Evolutionary conservation across 495 filamentous ascomycete species (phyloP), one percentile per base, ranked within the genome.

Genomic region (Choiromyces venosus): DNA sequence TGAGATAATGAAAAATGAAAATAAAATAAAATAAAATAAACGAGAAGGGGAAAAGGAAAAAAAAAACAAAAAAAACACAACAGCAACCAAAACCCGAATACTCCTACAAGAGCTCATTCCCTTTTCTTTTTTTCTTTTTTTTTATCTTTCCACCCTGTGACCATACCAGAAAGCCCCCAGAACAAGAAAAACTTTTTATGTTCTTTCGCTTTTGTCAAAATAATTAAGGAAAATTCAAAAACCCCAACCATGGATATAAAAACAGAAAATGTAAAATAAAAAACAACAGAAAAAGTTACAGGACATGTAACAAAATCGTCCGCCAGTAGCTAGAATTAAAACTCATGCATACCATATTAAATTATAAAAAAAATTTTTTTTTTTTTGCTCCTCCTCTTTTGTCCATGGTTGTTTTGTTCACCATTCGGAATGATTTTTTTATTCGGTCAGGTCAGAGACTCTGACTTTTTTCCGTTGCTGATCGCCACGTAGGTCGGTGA

Each of bases 401-500:
- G 42, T 68, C 66, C 40, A 25, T 69, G 25, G 40, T 76, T 71
- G 56, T 68, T 39, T 72, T 68, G 35, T 64, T 71, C 65, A 52
- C 56, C 35, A 39, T 36, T 33, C 64, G 52, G 52, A 18, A 61
- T 61, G 52, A 61, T 12, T 33, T 67, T 74, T 61, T 74, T 72
- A 81, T 65, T 70, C 79, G 18, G 80, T 81, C 71, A 81, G 42
- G 71, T 81, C 80, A 7, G 80, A 79, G 40, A 81, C 80, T 67
- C 80, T 80, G 71, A 81, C 76, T 39, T 79, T 81, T 69, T 81
- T 81, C 64, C 80, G 71, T 5, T 69, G 67, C 61, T 70, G 67
- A 65, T 76, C 78, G 14, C 79, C 80, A 29, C 79, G 77, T n/a
- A 78, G 64, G 36, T 89, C 87, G 9, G 76, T 76, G 18, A 90